phyloP scores from a whole-genome alignment of 2,329 filamentous ascomycete genomes.

The Mycocentrospora acerina region DNA sequence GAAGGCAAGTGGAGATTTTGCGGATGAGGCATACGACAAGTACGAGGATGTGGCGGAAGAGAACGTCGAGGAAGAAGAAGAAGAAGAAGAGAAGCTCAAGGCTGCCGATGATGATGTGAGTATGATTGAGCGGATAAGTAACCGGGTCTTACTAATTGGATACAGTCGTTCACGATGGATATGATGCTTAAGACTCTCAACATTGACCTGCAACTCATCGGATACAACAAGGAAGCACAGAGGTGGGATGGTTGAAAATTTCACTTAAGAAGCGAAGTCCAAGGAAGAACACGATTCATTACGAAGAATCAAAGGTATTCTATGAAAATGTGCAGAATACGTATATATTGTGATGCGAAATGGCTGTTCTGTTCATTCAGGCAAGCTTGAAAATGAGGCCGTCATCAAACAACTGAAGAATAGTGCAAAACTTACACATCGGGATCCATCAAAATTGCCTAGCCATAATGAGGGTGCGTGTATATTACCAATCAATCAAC shows the following conservation, averaged over 20 bases:
- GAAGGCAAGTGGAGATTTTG: constrained; percentile 32
- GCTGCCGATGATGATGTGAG: constrained; percentile 43
- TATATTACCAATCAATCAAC: too few species aligned
- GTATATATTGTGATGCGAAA: too few species aligned
- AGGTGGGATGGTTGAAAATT: constrained; percentile 56
- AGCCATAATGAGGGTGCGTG: too few species aligned
- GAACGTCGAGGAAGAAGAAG: constrained; percentile 47
- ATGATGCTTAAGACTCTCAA: constrained; percentile 69
- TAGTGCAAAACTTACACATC: too few species aligned
- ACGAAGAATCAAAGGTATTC: too few species aligned
- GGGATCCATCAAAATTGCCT: too few species aligned
- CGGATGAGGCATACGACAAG: constrained; percentile 53
- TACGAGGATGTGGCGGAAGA: constrained; percentile 42
- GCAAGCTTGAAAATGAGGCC: too few species aligned
- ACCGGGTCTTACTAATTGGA: constrained; percentile 3
- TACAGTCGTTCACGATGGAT: constrained; percentile 64
- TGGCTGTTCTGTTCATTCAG: too few species aligned
- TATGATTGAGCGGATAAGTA: constrained; percentile 31
- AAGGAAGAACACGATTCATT: too few species aligned
- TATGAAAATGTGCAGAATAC: too few species aligned
- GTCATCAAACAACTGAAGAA: too few species aligned
- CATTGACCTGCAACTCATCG: constrained; percentile 63
- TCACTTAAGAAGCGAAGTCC: not conserved
- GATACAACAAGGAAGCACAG: constrained; percentile 60
- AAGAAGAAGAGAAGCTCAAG: constrained; percentile 43